A percentile compares a stretch with the other conserved stretches of the same genome.
These are phyloP conservation scores for Russula abietina DNA, from an alignment of 768 basidiomycete genomes.

Conservation along the genomic window DNA sequence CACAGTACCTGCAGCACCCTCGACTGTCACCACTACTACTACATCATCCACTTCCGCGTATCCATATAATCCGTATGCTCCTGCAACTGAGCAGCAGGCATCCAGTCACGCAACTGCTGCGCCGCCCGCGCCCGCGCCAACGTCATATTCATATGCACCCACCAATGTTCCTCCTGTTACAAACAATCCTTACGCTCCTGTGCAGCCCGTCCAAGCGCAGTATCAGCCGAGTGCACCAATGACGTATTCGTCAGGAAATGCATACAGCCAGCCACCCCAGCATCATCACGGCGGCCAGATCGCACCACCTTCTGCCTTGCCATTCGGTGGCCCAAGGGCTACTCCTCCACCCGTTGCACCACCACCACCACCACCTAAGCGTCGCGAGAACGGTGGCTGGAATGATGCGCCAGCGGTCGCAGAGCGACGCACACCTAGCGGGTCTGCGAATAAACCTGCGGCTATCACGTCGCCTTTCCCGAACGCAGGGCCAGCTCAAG, in stretches of 20 bases:
- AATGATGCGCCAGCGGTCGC: slow-evolving; percentile 73
- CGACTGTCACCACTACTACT: slow-evolving; percentile 15
- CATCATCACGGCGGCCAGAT: slow-evolving; percentile 32
- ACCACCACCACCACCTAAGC: slow-evolving; percentile 30
- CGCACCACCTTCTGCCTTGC: slow-evolving; percentile 40
- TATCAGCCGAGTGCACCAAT: slow-evolving; percentile 11
- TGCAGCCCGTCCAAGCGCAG: slow-evolving; percentile 8
- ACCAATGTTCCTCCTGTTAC: slow-evolving; percentile 16
- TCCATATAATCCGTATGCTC: slow-evolving; percentile 25
- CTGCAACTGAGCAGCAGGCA: slow-evolving; percentile 25
- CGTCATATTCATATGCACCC: slow-evolving; percentile 26
- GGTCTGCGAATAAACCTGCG: slow-evolving; percentile 47
- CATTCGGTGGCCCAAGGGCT: slow-evolving; percentile 35
- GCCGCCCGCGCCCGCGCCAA: slow-evolving; percentile 21
- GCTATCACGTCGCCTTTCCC: slow-evolving; percentile 91
- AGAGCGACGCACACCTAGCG: slow-evolving; percentile 47
- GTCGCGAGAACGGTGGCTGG: slow-evolving; percentile 75
- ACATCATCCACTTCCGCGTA: slow-evolving; percentile 5
- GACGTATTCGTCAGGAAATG: slow-evolving; percentile 15
- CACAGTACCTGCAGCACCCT: slow-evolving; percentile 24
- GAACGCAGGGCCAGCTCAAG: slow-evolving; percentile 40
- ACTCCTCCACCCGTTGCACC: slow-evolving; percentile 55
- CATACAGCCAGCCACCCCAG: slow-evolving; percentile 30
- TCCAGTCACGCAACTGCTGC: slow-evolving; percentile 22
- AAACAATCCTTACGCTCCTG: slow-evolving; percentile 27